Evolutionary conservation across 2,329 filamentous ascomycete genomes (phyloP).

Genomic region (Xylaria sp.): DNA sequence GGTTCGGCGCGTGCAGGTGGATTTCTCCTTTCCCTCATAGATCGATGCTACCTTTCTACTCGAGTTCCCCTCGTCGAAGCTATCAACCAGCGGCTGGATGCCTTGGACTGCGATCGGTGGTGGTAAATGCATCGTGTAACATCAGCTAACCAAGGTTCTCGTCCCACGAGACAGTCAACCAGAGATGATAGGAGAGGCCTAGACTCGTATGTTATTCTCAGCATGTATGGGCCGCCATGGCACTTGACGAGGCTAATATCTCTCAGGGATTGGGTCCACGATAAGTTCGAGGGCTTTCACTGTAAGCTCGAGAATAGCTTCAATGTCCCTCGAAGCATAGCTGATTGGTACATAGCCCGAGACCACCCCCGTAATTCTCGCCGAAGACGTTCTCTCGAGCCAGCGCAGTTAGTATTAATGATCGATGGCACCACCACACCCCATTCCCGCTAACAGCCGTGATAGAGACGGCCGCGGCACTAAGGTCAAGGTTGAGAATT

Average conservation of each 20-base stretch:
- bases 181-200: constrained; percentile 73
- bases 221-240: constrained; percentile 2
- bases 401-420: constrained; percentile 37
- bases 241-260: constrained; percentile 42
- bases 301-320: constrained; percentile 55
- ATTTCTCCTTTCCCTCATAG: constrained; percentile 51
- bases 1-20: constrained; percentile 44
- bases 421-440: constrained; percentile 11
- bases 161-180: constrained; percentile 57
- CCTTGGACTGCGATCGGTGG: constrained; percentile 52
- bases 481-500: constrained; percentile 86
- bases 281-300: constrained; percentile 80
- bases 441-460: constrained; percentile 29
- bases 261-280: constrained; percentile 90
- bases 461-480: constrained; percentile 66
- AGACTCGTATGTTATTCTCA: constrained; percentile 68
- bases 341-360: constrained; percentile 40
- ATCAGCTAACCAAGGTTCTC: constrained; percentile 64
- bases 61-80: constrained; percentile 46
- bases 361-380: constrained; percentile 42
- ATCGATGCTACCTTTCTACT: constrained; percentile 45
- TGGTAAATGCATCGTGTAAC: constrained; percentile 55
- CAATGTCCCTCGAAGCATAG: constrained; percentile 13
- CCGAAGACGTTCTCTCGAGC: constrained; percentile 57
- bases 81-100: constrained; percentile 51